Conservation (phyloP, 1,139 yeast genomes). For the Saccharomyces hybrid region DNA sequence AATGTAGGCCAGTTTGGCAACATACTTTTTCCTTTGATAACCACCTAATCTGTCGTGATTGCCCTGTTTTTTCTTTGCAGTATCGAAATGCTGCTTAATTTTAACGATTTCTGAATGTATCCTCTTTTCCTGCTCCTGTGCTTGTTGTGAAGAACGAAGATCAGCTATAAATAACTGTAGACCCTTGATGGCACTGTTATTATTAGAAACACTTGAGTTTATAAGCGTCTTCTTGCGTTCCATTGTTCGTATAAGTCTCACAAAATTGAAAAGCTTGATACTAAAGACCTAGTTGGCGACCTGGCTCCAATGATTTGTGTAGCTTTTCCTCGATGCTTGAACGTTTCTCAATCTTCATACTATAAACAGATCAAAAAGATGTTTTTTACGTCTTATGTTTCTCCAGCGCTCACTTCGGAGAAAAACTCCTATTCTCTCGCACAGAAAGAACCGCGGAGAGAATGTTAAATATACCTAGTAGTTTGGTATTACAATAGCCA, state of each 20-base stretch:
- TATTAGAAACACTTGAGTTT: slow-evolving; percentile 9
- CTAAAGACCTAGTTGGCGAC: not conserved
- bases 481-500: too few relatives aligned
- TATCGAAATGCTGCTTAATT: slow-evolving; percentile 64
- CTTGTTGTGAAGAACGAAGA: slow-evolving; percentile 58
- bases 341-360: not conserved
- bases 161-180: slow-evolving; percentile 75
- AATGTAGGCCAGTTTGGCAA: slow-evolving; percentile 70
- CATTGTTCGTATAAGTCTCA: slow-evolving; percentile 5
- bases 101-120: slow-evolving; percentile 76
- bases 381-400: not conserved
- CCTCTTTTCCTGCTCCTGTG: slow-evolving; percentile 70
- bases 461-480: not conserved
- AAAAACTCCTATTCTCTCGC: not conserved
- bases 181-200: slow-evolving; percentile 32
- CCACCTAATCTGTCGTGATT: slow-evolving; percentile 41
- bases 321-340: not conserved
- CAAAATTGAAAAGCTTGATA: too few relatives aligned
- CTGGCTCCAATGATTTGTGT: not conserved
- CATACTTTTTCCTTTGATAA: slow-evolving; percentile 78
- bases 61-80: slow-evolving; percentile 15
- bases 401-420: not conserved
- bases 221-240: slow-evolving; percentile 14
- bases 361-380: not conserved
- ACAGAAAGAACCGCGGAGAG: not conserved